Base-by-base conservation (phyloP, 345 rosid genomes). In the Anastatica hierochuntica region DNA sequence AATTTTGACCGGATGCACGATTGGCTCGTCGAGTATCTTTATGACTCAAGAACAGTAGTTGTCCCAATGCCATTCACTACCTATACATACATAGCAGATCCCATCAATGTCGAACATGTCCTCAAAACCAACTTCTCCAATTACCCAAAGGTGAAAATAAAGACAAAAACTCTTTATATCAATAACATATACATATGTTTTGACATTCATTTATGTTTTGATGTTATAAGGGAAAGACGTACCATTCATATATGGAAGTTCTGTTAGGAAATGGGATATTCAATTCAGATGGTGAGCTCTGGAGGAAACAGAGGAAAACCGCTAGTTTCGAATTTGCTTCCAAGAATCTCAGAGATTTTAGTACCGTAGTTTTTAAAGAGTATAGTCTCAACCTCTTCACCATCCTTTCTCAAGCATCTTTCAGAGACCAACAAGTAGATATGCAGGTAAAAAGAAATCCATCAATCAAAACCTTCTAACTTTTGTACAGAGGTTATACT, bases 311-410 rank as follows among this genome's bases (percentile, higher is more conserved):
- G 46, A 84, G 98, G 63, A 86, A 90, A 74, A 82, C 96, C 0
- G 96, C 98, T 10, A 90, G 98, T 60, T 90, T 90, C 23, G 95
- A 90, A 66, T 90, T 90, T 48, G 96, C 98, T 43, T 90, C 98
- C 42, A 90, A 84, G 85, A 90, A 87, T 65, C 72, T 84, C 13
- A 84, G 89, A 63, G 98, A 87, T 56, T 87, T 82, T 53, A 90
- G 98, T 72, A 80, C 92, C 14, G 67, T 71, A 12, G 96, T 90
- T 39, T 90, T 90, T 69, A 77, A 84, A 55, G 96, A 90, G 9
- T 84, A 79, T 55, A 79, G 92, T 72, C 69, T 86, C 55, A 84
- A 84, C 69, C 98, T 87, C 56, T 80, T 76, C 24, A 45, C 69
- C 10, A 82, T 90, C 51, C 82, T 90, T 16, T 58, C 57, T 15